Base-by-base conservation (phyloP, 768 basidiomycete genomes). In the Amanita subjunquillea region DNA sequence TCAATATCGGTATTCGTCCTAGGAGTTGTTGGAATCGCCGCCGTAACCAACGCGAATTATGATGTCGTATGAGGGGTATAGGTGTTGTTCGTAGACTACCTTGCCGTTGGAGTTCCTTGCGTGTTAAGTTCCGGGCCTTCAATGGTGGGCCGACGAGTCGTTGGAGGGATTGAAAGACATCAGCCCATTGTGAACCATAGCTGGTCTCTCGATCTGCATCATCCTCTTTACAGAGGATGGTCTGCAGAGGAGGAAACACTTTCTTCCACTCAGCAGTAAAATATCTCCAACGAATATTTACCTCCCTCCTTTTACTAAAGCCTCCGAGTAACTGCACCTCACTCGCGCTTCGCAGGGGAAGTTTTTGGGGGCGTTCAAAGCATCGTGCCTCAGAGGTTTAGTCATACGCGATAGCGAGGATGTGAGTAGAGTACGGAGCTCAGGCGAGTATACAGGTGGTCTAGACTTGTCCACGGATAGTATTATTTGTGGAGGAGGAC, bases 301-400 rank as follows among this genome's bases (percentile, higher is more conserved):
- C 72, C 62, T 88, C 78, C 41, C 87, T 77, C 34, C 88, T 79
- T 61, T 79, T 85, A 70, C 85, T 86, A 40, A 89, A 69, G 8
- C 73, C 77, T 2, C 87, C 87, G 32, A 86, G 67, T 3, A 84
- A 58, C 27, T 63, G 63, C 1, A 81, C 80, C 50, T 86, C 83
- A 52, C 77, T 70, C 7, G 85, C 66, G 29, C 80, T 80, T 20
- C 78, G 77, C n/a, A 62, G 57, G 2, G 84, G 82, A 22, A 89
- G 66, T 4, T 62, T 72, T 2, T 80, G 77, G 0, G 87, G 87
- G 8, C 60, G 63, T 6, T 54, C 50, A 37, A 89, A 39, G 73
- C 66, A 9, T 60, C 62, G 4, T 56, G 60, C 15, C 63, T 64
- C 30, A 86, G 59, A 1, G 78, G 64, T 59, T 69, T 80, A 8